Percentiles rank a stretch among this genome's conserved stretches.
Conservation (phyloP, 371 early-diverging fungal species). For the Funneliformis caledonium region DNA sequence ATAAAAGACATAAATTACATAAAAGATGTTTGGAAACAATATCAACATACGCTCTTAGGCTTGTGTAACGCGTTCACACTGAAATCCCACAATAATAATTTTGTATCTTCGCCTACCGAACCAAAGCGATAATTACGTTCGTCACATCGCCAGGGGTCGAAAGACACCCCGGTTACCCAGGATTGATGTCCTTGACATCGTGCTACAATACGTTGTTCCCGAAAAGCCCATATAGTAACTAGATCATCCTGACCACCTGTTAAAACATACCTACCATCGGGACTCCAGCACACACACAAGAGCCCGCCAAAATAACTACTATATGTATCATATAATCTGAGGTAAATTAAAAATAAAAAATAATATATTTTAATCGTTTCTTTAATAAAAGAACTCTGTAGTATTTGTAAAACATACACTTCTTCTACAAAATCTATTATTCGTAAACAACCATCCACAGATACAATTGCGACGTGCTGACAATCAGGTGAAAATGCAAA, state of each 20-base stretch:
- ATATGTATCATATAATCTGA: constrained; percentile 72
- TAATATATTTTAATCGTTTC: background rate
- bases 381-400: background rate
- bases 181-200: constrained; percentile 95
- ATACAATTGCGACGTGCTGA: constrained; percentile 78
- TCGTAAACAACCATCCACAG: constrained; percentile 77
- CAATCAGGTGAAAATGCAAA: constrained; percentile 89
- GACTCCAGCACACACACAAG: constrained; percentile 89
- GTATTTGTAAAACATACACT: constrained; percentile 45
- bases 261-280: constrained; percentile 90
- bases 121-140: constrained; percentile 86
- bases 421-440: constrained; percentile 78
- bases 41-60: constrained; percentile 67
- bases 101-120: constrained; percentile 90
- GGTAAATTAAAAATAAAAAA: background rate
- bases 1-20: constrained; percentile 8
- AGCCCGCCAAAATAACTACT: constrained; percentile 84
- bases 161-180: constrained; percentile 86
- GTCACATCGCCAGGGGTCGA: constrained; percentile 89
- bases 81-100: constrained; percentile 92
- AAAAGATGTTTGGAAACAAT: background rate
- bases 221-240: constrained; percentile 89
- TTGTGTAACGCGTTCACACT: constrained; percentile 76
- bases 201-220: constrained; percentile 77
- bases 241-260: constrained; percentile 96